Base-by-base conservation (phyloP, 805 yeast genomes). In the Cyberlindnera subsufficiens region DNA sequence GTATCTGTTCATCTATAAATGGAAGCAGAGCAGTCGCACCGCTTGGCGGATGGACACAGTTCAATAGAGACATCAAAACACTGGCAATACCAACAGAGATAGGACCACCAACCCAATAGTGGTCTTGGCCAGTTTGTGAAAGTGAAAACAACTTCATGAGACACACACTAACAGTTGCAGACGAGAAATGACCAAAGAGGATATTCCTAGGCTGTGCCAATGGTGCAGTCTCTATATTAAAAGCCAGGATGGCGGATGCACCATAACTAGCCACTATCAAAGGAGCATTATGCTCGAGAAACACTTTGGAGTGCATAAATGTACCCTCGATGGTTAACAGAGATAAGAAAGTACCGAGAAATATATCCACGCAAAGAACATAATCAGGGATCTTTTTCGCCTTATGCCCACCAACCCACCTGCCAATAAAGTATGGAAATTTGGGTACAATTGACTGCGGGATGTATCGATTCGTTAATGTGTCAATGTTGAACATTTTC, bases 11-110 rank as follows among this genome's bases (percentile, higher is more conserved):
- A 40, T 78, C 81, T 0, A 74, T 53, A 2, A 71, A 60, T 0
- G 86, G 84, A 8, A 81, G 59, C 31, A 81, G 54, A 0, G 87
- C 86, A 9, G 82, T 71, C 1, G 87, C 86, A 3, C 88, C 88
- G 1, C 82, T 80, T 0, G 88, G 88, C 0, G 88, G 88, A 55
- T 82, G 87, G 1, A 78, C 74, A 44, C 80, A 72, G 47, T 77
- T 77, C 5, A 70, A 58, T 1, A 78, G 47, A 13, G 73, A 60
- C 83, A 79, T 79, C 3, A 63, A 58, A 10, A 75, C 77, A 8
- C 81, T 72, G 2, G 82, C 52, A 5, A 77, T 45, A 0, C 72
- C 81, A 7, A 79, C 82, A 32, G 79, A 65, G 27, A 81, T 54
- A 0, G 82, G 81, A 3, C 80, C 86, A 15, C 72, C 67, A 8